Evolutionary conservation across 192 early-diverging fungal genomes (phyloP), one percentile per base, ranked within the genome.

Genomic region (Podila epicladia): DNA sequence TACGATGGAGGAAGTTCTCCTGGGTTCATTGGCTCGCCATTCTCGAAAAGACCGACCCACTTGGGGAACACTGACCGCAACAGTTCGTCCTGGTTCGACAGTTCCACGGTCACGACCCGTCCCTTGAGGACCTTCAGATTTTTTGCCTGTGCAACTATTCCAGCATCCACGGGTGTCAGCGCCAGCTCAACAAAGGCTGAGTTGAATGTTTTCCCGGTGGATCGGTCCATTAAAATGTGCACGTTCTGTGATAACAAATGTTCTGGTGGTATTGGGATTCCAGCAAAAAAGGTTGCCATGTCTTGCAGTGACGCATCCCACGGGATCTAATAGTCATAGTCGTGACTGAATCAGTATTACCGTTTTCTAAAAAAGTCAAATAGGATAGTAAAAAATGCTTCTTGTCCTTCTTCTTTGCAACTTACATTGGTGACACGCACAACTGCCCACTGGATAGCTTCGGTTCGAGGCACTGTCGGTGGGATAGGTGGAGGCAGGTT

Each of bases 171-270:
- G 11, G 65, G 50, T 4, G 83, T 88, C 8, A 85, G 63, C 0
- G 77, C 65, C 37, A 94, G 85, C 69, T 94, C 93, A 35, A 93
- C 72, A 80, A 87, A 94, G 3, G 87, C 88, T 64, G 92, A 90
- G 49, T 89, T 88, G 60, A 88, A 85, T 0, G 91, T 94, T 67
- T 94, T 93, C 13, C 93, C 93, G n/a, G 92, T 90, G 4, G 83
- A 72, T 48, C 91, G 58, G 53, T 78, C 76, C 71, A 79, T 76
- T 53, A 84, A 82, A 64, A 90, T 86, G 65, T 90, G 89, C 33
- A 90, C 84, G 50, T 85, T 71, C 65, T 88, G 89, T 11, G 80
- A 66, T 51, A 87, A 82, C 22, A 82, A 37, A 13, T 85, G 82
- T 31, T 70, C 62, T 24, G 80, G 68, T 7, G 89, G 87, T 22